Evolutionary conservation across 352 stramenopile species (phyloP), one percentile per base, ranked within the genome.

Genomic region (Phytopythium cucurbitacearum): DNA sequence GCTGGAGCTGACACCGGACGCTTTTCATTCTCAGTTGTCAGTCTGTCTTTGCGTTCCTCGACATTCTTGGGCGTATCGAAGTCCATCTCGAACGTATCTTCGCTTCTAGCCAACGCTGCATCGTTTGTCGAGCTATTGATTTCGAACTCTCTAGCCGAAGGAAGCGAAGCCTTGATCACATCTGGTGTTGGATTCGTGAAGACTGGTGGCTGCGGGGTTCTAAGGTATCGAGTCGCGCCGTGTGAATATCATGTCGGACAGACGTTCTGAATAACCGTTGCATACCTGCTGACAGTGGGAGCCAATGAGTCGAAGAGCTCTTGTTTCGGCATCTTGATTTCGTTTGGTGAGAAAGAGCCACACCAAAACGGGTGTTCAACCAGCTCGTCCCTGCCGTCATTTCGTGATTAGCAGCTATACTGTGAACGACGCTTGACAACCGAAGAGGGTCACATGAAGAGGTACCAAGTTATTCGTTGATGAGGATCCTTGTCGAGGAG

Each of bases 401-500:
- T 49, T 51, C 6, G 21, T 28, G 21, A 2, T 28, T 28, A 28
- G 38, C 15, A 48, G 41, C 28, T 53, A 47, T 28, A 28, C 21
- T 28, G 21, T 28, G 1, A 28, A 28, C 21, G 21, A 37, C 15
- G n/a, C 33, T 53, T 32, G 8, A 58, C 37, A 35, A 1, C 9
- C 11, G 37, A 38, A 11, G 51, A 56, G 47, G 40, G 40, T 38
- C 21, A 35, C 10, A 1, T n/a, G 11, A 54, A 52, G 36, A 67
- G 57, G 49, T 64, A 92, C 85, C 85, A 95, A 4, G 66, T 80
- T 9, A 95, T 92, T 34, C 85, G 67, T 32, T 77, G 58, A 48
- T 85, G 76, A 8, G 85, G 85, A 51, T 91, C 68, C 67, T 91
- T 91, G 11, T 76, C 60, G 9, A 95, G 60, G 28, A 95, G 56